Percentiles rank a stretch among this genome's conserved stretches.
phyloP scores from a whole-genome alignment of 2,329 filamentous ascomycete genomes.

The Aphanocladium album region DNA sequence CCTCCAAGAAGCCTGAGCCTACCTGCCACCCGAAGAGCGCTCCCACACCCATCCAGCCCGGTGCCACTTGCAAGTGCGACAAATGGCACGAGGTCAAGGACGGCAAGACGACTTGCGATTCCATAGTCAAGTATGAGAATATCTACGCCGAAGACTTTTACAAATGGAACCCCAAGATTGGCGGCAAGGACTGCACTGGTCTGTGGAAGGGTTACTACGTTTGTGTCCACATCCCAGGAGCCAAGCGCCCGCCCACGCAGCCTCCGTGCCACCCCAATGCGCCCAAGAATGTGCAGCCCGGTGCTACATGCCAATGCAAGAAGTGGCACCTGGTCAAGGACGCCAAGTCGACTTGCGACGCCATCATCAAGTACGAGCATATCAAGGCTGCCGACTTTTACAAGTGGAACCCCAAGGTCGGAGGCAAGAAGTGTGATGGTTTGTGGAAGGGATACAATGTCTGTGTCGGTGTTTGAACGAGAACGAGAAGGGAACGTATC shows the following conservation, averaged over 20 bases:
- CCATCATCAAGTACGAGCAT: not conserved
- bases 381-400: not conserved
- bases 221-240: too few relatives aligned
- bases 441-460: not conserved
- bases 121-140: too few relatives aligned
- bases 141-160: too few relatives aligned
- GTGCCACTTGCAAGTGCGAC: too few relatives aligned
- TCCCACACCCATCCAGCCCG: too few relatives aligned
- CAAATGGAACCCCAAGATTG: too few relatives aligned
- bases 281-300: not conserved
- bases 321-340: not conserved
- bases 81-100: too few relatives aligned
- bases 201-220: too few relatives aligned
- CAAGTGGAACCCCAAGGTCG: not conserved
- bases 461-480: not conserved
- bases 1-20: not conserved
- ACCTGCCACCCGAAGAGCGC: too few relatives aligned
- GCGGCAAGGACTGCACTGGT: too few relatives aligned
- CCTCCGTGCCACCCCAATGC: not conserved
- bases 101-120: too few relatives aligned
- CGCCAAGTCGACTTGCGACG: not conserved
- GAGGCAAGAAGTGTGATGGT: not conserved
- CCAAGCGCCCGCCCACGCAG: not conserved
- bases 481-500: not conserved
- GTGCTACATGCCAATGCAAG: not conserved